Evolutionary conservation across 2,329 filamentous ascomycete species (phyloP), one percentile per base, ranked within the genome.

Genomic region (Bimuria novae-zelandiae): DNA sequence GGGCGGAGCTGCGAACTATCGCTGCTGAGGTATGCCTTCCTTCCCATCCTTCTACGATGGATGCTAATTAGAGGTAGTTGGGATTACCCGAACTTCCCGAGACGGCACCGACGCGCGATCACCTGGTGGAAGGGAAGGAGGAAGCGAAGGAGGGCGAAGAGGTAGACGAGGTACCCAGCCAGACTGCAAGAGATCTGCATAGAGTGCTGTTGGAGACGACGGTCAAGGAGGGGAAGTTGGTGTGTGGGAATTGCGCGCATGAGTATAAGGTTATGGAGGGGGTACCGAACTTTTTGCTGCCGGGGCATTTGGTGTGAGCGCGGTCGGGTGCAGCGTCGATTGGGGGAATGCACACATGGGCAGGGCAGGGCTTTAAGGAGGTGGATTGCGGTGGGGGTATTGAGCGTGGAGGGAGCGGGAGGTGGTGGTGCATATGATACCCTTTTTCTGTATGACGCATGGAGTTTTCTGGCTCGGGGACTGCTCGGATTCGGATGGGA

Each of bases 251-350:
- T 75, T 99, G 94, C 71, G 90, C 89, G 42, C 93, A 97, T 72
- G 90, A 96, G 79, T 99, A 97, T 75, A 86, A 86, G 54, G 88
- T 99, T 58, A 92, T 94, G 72, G 93, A 99, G 76, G 94, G 94
- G 4, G 96, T 97, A 73, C 91, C 92, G 54, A 97, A 97, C 75
- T 99, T 99, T 69, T 77, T 99, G 70, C 77, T 99, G 63, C 94
- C 94, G 11, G 94, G 89, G 67, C 94, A 99, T 79, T 77, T 99
- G 75, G 94, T 92, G 29, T 84, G 53, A 27, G 10, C 25, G 25
- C 10, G 10, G 25, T 10, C 25, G 30, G 12, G 32, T 1, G 21
- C 7, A 2, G n/a, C 14, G 16, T 3, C 14, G 7, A 14, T 19
- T 11, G 25, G 23, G 14, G 36, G 32, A 16, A 21, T 6, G n/a